Base-by-base conservation (phyloP, 1,139 yeast species). In the Hansenula sp. region DNA sequence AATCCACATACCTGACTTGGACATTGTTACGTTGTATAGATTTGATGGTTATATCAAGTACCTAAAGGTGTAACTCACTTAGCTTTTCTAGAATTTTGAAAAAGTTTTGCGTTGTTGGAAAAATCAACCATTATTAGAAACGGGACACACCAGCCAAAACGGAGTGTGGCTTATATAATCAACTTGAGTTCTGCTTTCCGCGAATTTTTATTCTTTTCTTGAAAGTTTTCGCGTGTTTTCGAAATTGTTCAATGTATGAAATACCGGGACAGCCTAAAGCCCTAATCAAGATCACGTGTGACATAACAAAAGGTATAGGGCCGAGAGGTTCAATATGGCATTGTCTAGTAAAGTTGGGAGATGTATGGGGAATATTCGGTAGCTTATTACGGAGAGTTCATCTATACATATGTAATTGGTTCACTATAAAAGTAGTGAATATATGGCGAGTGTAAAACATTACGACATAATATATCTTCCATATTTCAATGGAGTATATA, bases 1-100 rank as follows among this genome's bases (percentile, higher is more conserved):
- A 37, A 19, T 21, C 36, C 28, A 39, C 41, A 39, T 39, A 39
- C 41, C 41, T 39, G 40, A 38, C 35, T 39, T 39, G 32, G 41
- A 39, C 41, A 39, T 39, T 30, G 33, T 39, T 33, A 39, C 41
- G 33, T 21, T 18, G 17, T n/a, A 21, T 21, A 21, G 25, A 21
- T 21, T 21, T 21, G 25, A 21, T 21, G 25, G 8, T 21, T 6
- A 21, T 21, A 21, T 21, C 25, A 21, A 21, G 25, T 21, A 21
- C 25, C 25, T 21, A 21, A 21, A 21, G 25, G 25, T 21, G 5
- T 5, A 21, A 21, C 9, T 21, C 5, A 5, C 25, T 21, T 21
- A 21, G 7, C 9, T 17, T 34, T 21, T 34, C 29, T 34, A 24
- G 27, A 18, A 8, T 37, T 37, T 30, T 30, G 28, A 31, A 38